A percentile compares a stretch with the other conserved stretches of the same genome.
Evolutionary conservation across 257 asterid genomes (phyloP).

Genomic region (Fraxinus excelsior): DNA sequence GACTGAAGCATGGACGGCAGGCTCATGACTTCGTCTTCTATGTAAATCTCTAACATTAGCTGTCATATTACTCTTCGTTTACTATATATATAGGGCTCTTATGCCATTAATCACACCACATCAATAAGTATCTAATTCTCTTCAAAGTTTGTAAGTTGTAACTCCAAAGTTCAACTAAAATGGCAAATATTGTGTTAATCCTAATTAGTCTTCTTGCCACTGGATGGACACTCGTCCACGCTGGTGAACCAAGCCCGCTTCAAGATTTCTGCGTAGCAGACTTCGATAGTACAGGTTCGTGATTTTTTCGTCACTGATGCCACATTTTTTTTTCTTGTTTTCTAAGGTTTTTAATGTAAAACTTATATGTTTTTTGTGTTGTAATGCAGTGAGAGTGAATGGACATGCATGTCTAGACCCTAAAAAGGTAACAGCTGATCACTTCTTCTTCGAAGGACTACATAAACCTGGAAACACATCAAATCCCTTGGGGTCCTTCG

Average conservation of each 20-base stretch:
- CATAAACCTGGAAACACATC: constrained; percentile 51
- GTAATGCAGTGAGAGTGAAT: constrained; percentile 41
- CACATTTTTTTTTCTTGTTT: not conserved
- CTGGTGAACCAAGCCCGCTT: constrained; percentile 49
- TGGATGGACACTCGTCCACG: constrained; percentile 27
- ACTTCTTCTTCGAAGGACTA: constrained; percentile 48
- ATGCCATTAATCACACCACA: not conserved
- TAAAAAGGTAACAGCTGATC: constrained; percentile 37
- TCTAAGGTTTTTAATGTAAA: not conserved
- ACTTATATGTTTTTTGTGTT: not conserved
- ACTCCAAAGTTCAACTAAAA: not conserved
- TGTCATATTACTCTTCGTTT: not conserved
- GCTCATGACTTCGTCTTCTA: not conserved
- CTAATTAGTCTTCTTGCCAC: constrained; percentile 21
- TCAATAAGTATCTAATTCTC: not conserved
- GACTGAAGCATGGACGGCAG: not conserved
- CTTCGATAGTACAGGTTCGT: constrained; percentile 32
- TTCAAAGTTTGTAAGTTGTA: not conserved
- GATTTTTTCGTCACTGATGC: not conserved
- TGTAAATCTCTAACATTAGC: not conserved
- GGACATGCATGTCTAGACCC: constrained; percentile 52
- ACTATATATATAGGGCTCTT: not conserved
- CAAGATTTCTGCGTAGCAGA: constrained; percentile 60
- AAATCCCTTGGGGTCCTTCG: constrained; percentile 39
- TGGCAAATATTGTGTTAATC: constrained; percentile 25